Base-by-base conservation (phyloP, 148 eudicot species). In the Simmondsia chinensis region DNA sequence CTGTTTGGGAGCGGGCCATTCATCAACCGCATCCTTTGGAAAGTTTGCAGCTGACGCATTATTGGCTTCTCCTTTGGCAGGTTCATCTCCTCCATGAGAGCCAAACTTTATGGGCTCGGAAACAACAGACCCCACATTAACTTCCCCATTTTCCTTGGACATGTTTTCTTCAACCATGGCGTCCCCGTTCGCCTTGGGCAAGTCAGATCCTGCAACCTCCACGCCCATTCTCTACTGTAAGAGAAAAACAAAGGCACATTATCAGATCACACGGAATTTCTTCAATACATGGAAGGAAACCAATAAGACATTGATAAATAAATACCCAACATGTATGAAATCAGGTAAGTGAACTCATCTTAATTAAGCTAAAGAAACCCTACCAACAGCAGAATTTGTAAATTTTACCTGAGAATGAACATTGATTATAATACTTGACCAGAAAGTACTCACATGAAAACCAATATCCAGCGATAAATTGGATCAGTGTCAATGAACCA, bases 11-110 rank as follows among this genome's bases (percentile, higher is more conserved):
- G 41, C 83, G 10, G 95, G 88, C 99, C 99, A 85, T 29, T 91
- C 94, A 36, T 82, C 88, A 66, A 57, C 79, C 17, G 73, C 95
- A 61, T 82, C 71, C 75, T 74, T 85, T 0, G 86, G 81, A 37
- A 84, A 27, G 46, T 66, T 53, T 29, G 65, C 43, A 23, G 40
- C 71, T 2, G 83, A 37, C 15, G 46, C 63, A 29, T 61, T 64
- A 24, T 37, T 66, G 6, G 4, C 40, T 67, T 79, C 82, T 33
- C 44, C 71, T n/a, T 61, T 56, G 9, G 54, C 37, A 10, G 76
- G 59, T 33, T 65, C 81, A 28, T 71, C 81, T 2, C 28, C 37
- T 14, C 65, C 83, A 49, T 84, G 87, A 1, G 80, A 65, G 39
- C 87, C 97, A 6, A 76, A 81, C 31, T 44, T 77, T 20, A 87